Percentiles rank a stretch among this genome's conserved stretches.
These are phyloP conservation scores for Chrysosporium keratinophilum DNA, from an alignment of 2,329 filamentous ascomycete species.

Conservation along the genomic window DNA sequence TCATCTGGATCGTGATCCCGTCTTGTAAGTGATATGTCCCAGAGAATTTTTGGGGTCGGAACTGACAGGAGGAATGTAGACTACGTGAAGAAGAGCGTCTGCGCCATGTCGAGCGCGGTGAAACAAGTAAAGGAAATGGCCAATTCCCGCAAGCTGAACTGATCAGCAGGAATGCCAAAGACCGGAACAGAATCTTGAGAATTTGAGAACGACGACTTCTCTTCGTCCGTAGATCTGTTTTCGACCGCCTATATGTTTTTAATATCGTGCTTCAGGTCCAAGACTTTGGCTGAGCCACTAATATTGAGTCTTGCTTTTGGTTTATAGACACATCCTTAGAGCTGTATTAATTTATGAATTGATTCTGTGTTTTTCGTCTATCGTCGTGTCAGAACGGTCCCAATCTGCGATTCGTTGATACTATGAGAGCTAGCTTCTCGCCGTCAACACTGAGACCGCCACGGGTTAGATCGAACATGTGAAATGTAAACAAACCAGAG, in stretches of 20 bases:
- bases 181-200: neutral
- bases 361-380: neutral
- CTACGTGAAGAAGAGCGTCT: slow-evolving; percentile 26
- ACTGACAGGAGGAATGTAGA: slow-evolving; percentile 18
- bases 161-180: neutral
- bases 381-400: too few relatives aligned
- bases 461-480: too few relatives aligned
- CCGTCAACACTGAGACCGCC: too few relatives aligned
- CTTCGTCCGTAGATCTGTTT: neutral
- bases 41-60: neutral
- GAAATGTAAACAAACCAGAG: too few relatives aligned
- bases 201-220: neutral
- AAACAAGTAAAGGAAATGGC: slow-evolving; percentile 19
- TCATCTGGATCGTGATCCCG: slow-evolving; percentile 56
- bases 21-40: slow-evolving; percentile 33
- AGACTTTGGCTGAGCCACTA: too few relatives aligned
- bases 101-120: slow-evolving; percentile 25
- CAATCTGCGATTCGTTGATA: too few relatives aligned
- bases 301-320: too few relatives aligned
- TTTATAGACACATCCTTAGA: too few relatives aligned
- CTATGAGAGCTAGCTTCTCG: too few relatives aligned
- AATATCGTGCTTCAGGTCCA: neutral
- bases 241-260: neutral
- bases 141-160: slow-evolving; percentile 20
- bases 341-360: neutral